Conservation (phyloP, 768 basidiomycete species). For the Hygrophorus russula region DNA sequence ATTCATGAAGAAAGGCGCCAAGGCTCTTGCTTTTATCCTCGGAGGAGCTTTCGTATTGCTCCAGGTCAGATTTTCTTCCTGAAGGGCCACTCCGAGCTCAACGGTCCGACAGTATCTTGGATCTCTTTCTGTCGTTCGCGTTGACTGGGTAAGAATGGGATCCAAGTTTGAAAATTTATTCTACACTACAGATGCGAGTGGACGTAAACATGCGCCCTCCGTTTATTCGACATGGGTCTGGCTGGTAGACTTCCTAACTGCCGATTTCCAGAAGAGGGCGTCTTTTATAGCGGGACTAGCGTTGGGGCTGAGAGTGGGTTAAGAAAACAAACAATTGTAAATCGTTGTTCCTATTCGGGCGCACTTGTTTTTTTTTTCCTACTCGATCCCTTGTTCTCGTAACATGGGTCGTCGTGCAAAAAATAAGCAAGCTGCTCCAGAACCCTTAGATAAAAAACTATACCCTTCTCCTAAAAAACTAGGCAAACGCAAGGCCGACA, state of each 20-base stretch:
- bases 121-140: slow-evolving; percentile 57
- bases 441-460: slow-evolving; percentile 35
- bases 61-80: slow-evolving; percentile 43
- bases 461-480: slow-evolving; percentile 42
- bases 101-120: slow-evolving; percentile 55
- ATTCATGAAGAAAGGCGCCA: slow-evolving; percentile 93
- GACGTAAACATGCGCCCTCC: slow-evolving; percentile 48
- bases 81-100: neutral
- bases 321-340: neutral
- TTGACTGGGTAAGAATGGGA: slow-evolving; percentile 69
- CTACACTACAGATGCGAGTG: slow-evolving; percentile 50
- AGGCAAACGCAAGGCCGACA: slow-evolving; percentile 64
- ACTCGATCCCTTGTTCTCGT: neutral
- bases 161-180: slow-evolving; percentile 63
- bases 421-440: slow-evolving; percentile 71
- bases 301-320: slow-evolving; percentile 77
- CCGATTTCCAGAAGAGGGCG: slow-evolving; percentile 87
- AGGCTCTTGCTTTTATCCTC: slow-evolving; percentile 70
- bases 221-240: slow-evolving; percentile 54
- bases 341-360: too few relatives aligned
- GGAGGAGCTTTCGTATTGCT: slow-evolving; percentile 87
- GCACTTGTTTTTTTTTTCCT: neutral
- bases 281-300: slow-evolving; percentile 78
- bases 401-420: slow-evolving; percentile 78
- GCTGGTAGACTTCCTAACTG: slow-evolving; percentile 73